A percentile compares a stretch with the other conserved stretches of the same genome.
phyloP scores from a whole-genome alignment of 2,329 filamentous ascomycete genomes.

The Talaromyces piceae region DNA sequence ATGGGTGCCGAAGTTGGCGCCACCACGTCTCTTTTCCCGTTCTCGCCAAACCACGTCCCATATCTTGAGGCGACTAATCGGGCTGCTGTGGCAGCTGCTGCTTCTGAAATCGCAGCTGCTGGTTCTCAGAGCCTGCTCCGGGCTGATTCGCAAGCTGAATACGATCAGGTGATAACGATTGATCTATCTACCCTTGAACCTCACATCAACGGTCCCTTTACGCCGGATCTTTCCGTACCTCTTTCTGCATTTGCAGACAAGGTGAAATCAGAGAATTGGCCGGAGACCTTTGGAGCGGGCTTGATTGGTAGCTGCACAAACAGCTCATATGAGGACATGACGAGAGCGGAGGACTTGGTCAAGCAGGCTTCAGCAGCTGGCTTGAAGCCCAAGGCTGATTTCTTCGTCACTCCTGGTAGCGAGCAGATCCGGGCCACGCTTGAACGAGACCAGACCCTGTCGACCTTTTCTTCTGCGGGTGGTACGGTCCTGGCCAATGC shows the following conservation, averaged over 20 bases:
- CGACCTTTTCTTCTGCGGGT: constrained; percentile 78
- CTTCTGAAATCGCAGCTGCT: constrained; percentile 53
- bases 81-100: constrained; percentile 60
- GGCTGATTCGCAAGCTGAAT: constrained; percentile 74
- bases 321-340: constrained; percentile 98
- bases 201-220: constrained; percentile 95
- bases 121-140: constrained; percentile 59
- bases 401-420: constrained; percentile 93
- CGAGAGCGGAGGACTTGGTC: constrained; percentile 82
- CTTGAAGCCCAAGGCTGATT: constrained; percentile 78
- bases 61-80: constrained; percentile 83
- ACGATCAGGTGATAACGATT: constrained; percentile 86
- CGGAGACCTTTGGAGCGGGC: constrained; percentile 80
- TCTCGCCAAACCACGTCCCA: constrained; percentile 71
- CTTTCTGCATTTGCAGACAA: constrained; percentile 82
- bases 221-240: constrained; percentile 88
- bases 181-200: constrained; percentile 86
- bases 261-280: constrained; percentile 81
- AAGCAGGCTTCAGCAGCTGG: constrained; percentile 87
- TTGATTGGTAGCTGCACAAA: constrained; percentile 98
- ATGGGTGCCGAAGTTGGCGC: constrained; percentile 87
- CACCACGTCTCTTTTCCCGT: constrained; percentile 94
- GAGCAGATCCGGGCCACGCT: constrained; percentile 95
- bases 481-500: constrained; percentile 90
- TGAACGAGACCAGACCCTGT: constrained; percentile 77